Evolutionary conservation across 208 protist genomes (phyloP), one percentile per base, ranked within the genome.

Genomic region (Acanthamoeba castellanii): DNA sequence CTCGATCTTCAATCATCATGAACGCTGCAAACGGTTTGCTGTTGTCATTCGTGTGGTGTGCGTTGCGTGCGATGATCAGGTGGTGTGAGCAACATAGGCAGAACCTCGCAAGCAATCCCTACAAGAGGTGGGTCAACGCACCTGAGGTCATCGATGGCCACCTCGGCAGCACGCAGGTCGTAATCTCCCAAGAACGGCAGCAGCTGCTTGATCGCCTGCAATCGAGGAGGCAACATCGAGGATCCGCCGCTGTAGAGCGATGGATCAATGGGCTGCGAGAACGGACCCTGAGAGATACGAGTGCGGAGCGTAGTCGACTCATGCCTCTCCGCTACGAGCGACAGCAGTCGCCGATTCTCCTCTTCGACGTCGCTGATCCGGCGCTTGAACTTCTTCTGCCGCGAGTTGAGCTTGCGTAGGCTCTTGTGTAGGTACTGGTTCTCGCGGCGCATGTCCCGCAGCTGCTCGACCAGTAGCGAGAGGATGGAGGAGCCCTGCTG

Each of bases 1-100:
- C 76, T 8, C 11, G 6, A 42, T 57, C 25, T 42, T 32, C 59
- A 45, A 45, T 45, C 59, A 66, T 57, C 76, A 59, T 42, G 45
- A 85, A 85, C n/a, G 76, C 76, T 18, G 76, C 76, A 55, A 85
- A 85, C 42, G 76, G 76, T 7, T 85, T 85, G 32, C 76, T 85
- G 30, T n/a, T n/a, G 14, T 20, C 59, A n/a, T n/a, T n/a, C n/a
- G n/a, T n/a, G n/a, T n/a, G n/a, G 42, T 45, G 1, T 8, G 42
- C 5, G 42, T 45, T 45, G 42, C 42, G 42, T 45, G 42, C 42
- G 42, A 45, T 45, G 42, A 45, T 45, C 42, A 45, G 5, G 5
- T 66, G 3, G 27, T 66, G 59, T 66, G 22, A 66, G 59, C 59
- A 66, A 18, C 59, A 42, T 78, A 45, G 42, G 42, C 30, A 2